Evolutionary conservation across 805 yeast species (phyloP).

Genomic region (Saccharomycopsis sp.): DNA sequence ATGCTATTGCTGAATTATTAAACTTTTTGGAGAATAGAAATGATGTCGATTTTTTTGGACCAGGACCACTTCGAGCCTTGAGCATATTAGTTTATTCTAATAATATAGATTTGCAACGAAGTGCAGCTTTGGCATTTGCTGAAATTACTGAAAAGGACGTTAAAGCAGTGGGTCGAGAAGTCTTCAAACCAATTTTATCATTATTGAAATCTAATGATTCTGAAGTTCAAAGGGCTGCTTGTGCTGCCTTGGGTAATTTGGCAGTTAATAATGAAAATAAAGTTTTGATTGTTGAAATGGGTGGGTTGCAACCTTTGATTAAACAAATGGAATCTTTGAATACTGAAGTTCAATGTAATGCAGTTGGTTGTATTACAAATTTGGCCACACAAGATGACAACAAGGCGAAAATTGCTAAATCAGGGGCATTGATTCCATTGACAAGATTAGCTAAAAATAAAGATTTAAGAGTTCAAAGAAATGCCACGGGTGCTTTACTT

Average conservation of each 20-base stretch:
- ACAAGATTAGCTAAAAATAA: constrained; percentile 91
- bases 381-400: constrained; percentile 97
- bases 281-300: constrained; percentile 92
- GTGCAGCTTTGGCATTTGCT: constrained; percentile 97
- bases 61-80: constrained; percentile 74
- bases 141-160: constrained; percentile 97
- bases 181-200: constrained; percentile 86
- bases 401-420: constrained; percentile 89
- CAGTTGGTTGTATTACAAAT: constrained; percentile 97
- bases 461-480: constrained; percentile 94
- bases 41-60: constrained; percentile 88
- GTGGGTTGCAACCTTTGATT: constrained; percentile 92
- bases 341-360: constrained; percentile 97
- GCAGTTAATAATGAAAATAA: constrained; percentile 97
- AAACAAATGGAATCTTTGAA: constrained; percentile 96
- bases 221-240: constrained; percentile 97
- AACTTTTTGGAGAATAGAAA: constrained; percentile 84
- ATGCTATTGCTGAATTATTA: constrained; percentile 84
- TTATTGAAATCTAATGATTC: constrained; percentile 80
- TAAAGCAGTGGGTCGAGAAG: constrained; percentile 82
- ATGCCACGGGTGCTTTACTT: constrained; percentile 95
- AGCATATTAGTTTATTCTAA: constrained; percentile 92
- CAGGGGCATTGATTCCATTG: constrained; percentile 92
- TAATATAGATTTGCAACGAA: constrained; percentile 87
- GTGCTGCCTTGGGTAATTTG: constrained; percentile 96